Conservation (phyloP, 768 basidiomycete species). For the Tylopilus intermedius region DNA sequence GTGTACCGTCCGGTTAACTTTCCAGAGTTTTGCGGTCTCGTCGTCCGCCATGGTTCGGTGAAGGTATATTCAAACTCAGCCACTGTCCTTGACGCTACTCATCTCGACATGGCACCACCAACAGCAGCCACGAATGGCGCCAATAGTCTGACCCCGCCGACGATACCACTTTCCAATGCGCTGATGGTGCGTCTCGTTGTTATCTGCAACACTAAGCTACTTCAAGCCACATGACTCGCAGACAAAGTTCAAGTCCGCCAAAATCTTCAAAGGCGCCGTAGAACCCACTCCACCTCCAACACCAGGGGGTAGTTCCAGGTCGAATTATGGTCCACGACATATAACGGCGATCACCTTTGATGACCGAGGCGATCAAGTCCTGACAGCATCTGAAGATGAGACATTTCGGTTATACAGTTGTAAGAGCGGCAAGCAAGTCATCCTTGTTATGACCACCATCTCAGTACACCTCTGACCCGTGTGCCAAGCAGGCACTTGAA, state of each 20-base stretch:
- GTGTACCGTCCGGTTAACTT: slow-evolving; percentile 93
- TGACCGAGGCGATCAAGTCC: slow-evolving; percentile 78
- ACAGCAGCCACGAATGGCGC: slow-evolving; percentile 33
- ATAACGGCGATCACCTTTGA: slow-evolving; percentile 91
- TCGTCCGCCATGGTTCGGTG: slow-evolving; percentile 60
- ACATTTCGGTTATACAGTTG: slow-evolving; percentile 85
- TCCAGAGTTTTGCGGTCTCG: slow-evolving; percentile 88
- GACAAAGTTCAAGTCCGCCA: slow-evolving; percentile 80
- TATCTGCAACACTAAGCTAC: not conserved
- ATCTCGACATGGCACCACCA: slow-evolving; percentile 37
- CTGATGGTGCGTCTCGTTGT: slow-evolving; percentile 43
- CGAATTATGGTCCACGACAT: slow-evolving; percentile 52
- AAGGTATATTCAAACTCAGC: slow-evolving; percentile 57
- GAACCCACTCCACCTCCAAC: slow-evolving; percentile 53
- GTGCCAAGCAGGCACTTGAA: slow-evolving; percentile 55
- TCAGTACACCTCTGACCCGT: slow-evolving; percentile 27
- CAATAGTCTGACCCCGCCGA: slow-evolving; percentile 23
- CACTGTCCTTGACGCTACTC: slow-evolving; percentile 4
- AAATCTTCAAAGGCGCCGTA: slow-evolving; percentile 78
- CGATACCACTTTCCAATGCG: slow-evolving; percentile 42
- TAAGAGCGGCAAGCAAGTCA: slow-evolving; percentile 88
- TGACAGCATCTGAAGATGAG: slow-evolving; percentile 91
- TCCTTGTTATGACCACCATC: slow-evolving; percentile 15
- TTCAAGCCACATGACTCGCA: slow-evolving; percentile 27
- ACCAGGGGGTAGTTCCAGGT: slow-evolving; percentile 33